Percentiles rank a stretch among this genome's conserved stretches.
These are phyloP conservation scores for Hygrophoropsis aurantiaca DNA, from an alignment of 768 basidiomycete species.

Conservation along the genomic window DNA sequence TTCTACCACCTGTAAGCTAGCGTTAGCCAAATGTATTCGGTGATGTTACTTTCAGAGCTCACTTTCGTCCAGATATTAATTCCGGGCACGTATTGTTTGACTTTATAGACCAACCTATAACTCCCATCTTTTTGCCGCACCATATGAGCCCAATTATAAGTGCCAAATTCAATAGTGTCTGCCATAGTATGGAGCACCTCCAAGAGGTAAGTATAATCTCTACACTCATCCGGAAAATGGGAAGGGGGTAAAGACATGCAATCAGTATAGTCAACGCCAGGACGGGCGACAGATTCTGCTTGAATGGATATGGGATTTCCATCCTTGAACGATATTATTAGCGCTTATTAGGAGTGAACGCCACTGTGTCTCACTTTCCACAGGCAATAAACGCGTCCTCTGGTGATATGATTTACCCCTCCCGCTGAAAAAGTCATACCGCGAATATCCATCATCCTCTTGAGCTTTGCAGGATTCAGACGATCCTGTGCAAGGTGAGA, in stretches of 20 bases:
- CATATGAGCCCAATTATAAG: slow-evolving; percentile 33
- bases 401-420: slow-evolving; percentile 1
- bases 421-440: slow-evolving; percentile 19
- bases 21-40: not conserved
- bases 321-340: slow-evolving; percentile 18
- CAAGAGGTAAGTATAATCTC: slow-evolving; percentile 21
- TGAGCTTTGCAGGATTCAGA: slow-evolving; percentile 20
- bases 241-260: not conserved
- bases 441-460: slow-evolving; percentile 22
- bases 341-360: not conserved
- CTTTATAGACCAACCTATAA: slow-evolving; percentile 26
- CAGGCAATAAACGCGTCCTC: slow-evolving; percentile 23
- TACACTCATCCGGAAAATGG: slow-evolving; percentile 14
- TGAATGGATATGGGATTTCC: slow-evolving; percentile 27
- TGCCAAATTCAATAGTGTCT: slow-evolving; percentile 26
- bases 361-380: slow-evolving; percentile 21
- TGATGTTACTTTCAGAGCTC: not conserved
- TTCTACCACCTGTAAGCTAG: slow-evolving; percentile 27
- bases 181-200: slow-evolving; percentile 35
- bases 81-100: slow-evolving; percentile 17
- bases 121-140: slow-evolving; percentile 25
- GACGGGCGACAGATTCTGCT: slow-evolving; percentile 29
- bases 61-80: slow-evolving; percentile 32
- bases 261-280: not conserved
- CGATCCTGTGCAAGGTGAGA: slow-evolving; percentile 9